Conservation (phyloP, 176 grass and related monocot species). For the Carex myosuroides region DNA sequence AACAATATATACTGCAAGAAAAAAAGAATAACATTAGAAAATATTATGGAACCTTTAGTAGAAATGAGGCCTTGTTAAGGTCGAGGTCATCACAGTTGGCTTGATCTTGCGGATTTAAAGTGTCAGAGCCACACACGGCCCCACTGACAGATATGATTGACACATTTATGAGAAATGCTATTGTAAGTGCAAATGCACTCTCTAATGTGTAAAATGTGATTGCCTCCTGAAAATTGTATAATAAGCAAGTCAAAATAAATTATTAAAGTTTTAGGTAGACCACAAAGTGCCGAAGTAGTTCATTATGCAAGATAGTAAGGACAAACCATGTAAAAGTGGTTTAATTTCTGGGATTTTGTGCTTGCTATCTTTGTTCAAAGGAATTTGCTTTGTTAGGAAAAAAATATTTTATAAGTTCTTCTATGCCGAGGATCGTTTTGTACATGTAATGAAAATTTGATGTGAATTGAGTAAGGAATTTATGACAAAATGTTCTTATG, state of each 20-base stretch:
- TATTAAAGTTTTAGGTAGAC: not conserved
- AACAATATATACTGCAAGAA: not conserved
- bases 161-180: conserved; percentile 97
- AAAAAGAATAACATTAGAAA: not conserved
- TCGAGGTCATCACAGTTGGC: conserved; percentile 72
- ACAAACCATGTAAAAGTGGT: not conserved
- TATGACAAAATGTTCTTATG: not conserved
- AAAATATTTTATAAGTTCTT: not conserved
- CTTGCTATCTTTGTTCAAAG: not conserved
- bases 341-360: not conserved
- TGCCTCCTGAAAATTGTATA: conserved; percentile 66
- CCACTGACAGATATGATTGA: conserved; percentile 95
- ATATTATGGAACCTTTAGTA: conserved; percentile 55
- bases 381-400: not conserved
- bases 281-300: not conserved
- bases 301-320: not conserved
- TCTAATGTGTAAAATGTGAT: conserved; percentile 91
- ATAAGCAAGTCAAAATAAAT: not conserved
- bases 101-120: conserved; percentile 64
- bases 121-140: conserved; percentile 69
- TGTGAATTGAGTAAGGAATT: not conserved
- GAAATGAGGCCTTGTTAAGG: conserved; percentile 96
- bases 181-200: conserved; percentile 87
- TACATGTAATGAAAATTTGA: not conserved
- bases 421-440: not conserved